These are phyloP conservation scores for Picea glauca DNA, from an alignment of 75 land plant genomes.

Conservation along the genomic window DNA sequence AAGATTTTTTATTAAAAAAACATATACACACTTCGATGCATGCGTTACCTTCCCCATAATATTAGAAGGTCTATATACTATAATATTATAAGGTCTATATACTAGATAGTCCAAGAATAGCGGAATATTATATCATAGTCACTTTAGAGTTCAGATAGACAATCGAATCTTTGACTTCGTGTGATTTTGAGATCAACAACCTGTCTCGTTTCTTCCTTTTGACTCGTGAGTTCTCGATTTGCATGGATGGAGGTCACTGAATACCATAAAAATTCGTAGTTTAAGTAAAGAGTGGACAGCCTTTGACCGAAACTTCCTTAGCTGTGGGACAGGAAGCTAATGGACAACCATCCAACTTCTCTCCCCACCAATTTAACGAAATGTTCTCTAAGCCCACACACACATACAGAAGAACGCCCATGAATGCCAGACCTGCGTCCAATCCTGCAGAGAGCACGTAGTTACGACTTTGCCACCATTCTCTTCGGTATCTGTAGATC, in stretches of 20 bases:
- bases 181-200: no score
- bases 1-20: no score
- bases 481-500: slow-evolving; percentile 26
- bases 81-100: no score
- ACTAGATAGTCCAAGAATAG: no score
- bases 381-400: slow-evolving; percentile 15
- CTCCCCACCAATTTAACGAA: slow-evolving; percentile 35
- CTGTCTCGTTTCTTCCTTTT: slow-evolving; percentile 6
- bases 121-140: no score
- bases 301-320: slow-evolving; percentile 17
- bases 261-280: no score
- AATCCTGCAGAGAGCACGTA: slow-evolving; percentile 44
- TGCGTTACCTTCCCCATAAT: no score
- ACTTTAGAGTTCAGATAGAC: no score
- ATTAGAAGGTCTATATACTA: no score
- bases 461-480: slow-evolving; percentile 47
- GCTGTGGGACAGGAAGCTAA: slow-evolving; percentile 37
- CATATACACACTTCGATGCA: no score
- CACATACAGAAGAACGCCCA: slow-evolving; percentile 40
- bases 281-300: slow-evolving; percentile 26
- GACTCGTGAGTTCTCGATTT: slow-evolving; percentile 23
- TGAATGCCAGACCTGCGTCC: slow-evolving; percentile 43
- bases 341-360: slow-evolving; percentile 28
- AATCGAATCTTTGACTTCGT: no score
- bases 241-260: slow-evolving; percentile 7